Base-by-base conservation (phyloP, 2,329 filamentous ascomycete species). In the Sclerotiophoma versabilis region DNA sequence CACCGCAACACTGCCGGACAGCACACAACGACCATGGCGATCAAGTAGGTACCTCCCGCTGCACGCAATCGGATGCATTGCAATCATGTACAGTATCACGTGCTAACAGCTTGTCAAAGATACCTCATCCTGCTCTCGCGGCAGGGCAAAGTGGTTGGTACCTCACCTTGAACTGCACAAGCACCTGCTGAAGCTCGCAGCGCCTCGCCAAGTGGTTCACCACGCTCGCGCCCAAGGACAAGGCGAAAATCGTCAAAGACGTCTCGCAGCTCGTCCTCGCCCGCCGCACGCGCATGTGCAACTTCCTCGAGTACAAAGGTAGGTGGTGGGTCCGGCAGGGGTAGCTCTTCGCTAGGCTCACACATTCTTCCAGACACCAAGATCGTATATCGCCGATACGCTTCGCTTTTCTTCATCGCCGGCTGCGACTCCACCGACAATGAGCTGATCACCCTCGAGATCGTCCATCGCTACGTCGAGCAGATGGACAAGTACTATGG, bases 401-500 rank as follows among this genome's bases (percentile, higher is more conserved):
- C 95, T 58, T 98, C 95, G 54, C 88, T 99, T 59, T 99, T 98
- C 84, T 99, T 99, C 84, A 99, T 99, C 76, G 93, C 93, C 71
- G 95, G 95, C 69, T 96, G 92, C 80, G 89, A 92, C 48, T 93
- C 93, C n/a, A 92, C 92, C 60, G 95, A 99, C 79, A 99, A 99
- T 79, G 95, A 99, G 76, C 82, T 99, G 73, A 97, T 98, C 76
- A 96, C 92, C 20, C 91, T 99, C 74, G 95, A 99, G 78, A 92
- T 99, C 74, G 96, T 99, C 70, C 95, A 99, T 78, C 92, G 95
- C 79, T 99, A 99, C 76, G 95, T 99, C 73, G 95, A 99, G 79
- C 95, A 99, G 80, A 99, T 99, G 95, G 95, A 99, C 84, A 99
- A 99, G 78, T 99, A 99, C 82, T 99, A 98, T 77, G 95, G 95